Percentiles rank a stretch among this genome's conserved stretches.
These are phyloP conservation scores for Afroboletus lepidellus DNA, from an alignment of 1,284 basidiomycete genomes.

Conservation along the genomic window DNA sequence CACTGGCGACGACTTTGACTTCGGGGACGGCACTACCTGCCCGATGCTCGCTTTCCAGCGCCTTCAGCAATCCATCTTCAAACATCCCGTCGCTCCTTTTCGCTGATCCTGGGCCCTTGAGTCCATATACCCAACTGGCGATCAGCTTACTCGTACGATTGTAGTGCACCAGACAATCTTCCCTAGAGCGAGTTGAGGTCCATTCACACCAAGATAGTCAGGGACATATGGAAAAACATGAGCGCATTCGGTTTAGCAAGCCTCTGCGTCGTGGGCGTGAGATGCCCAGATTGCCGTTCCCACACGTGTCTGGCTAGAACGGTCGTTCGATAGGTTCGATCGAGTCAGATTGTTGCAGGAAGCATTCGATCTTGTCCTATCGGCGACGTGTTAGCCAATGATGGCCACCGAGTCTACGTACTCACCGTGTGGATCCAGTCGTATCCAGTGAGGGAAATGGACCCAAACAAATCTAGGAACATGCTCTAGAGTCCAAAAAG, in stretches of 20 bases:
- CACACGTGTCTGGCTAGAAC: constrained; percentile 70
- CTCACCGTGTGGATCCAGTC: constrained; percentile 75
- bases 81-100: constrained; percentile 81
- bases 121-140: constrained; percentile 62
- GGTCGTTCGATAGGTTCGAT: constrained; percentile 77
- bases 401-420: not conserved
- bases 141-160: constrained; percentile 63
- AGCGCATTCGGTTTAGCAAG: constrained; percentile 89
- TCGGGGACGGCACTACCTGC: constrained; percentile 54
- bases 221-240: constrained; percentile 94
- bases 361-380: constrained; percentile 84
- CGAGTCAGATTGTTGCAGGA: constrained; percentile 71
- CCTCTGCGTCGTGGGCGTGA: constrained; percentile 51
- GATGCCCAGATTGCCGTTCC: constrained; percentile 53
- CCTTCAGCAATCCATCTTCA: constrained; percentile 69
- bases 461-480: constrained; percentile 64
- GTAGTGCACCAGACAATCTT: no score
- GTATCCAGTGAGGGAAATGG: constrained; percentile 65
- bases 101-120: constrained; percentile 62
- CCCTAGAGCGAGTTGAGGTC: constrained; percentile 35
- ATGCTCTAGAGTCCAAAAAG: constrained; percentile 88
- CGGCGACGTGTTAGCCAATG: not conserved
- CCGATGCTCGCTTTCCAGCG: constrained; percentile 62
- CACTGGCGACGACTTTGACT: constrained; percentile 83
- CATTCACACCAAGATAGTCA: constrained; percentile 50